Evolutionary conservation across 305 asterid genomes (phyloP), one percentile per base, ranked within the genome.

Genomic region (Rubia peregrina): DNA sequence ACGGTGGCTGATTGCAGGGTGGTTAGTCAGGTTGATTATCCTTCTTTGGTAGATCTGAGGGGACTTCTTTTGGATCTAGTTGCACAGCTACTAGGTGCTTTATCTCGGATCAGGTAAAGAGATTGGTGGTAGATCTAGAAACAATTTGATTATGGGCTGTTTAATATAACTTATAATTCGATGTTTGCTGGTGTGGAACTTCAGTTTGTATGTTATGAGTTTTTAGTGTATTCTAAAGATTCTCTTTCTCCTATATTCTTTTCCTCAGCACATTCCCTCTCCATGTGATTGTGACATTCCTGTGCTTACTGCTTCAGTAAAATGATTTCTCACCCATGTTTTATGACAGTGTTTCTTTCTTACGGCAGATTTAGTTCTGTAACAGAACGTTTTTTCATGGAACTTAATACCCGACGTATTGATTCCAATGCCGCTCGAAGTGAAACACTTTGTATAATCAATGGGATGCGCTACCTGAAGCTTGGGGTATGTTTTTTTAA

Each of bases 331-430:
- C 30, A 44, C 48, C 44, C 46, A 21, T 10, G 16, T 38, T 49
- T 75, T 70, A 68, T 61, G 68, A 74, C 41, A 59, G 71, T 56
- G 74, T 48, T 33, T 41, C 74, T 75, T 83, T 78, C 69, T 64
- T 75, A 80, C 71, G 64, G 84, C 87, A 95, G 99, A 83, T 95
- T 95, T 83, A 91, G 98, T 74, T 95, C 99, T 65, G 98, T 91
- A 79, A 95, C 98, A n/a, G 99, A 95, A 79, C 97, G 98, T 79
- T 95, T 95, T 84, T 95, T 91, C 94, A 87, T 87, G 98, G 99
- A 95, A 83, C 90, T 95, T 77, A 95, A 90, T 85, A 85, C 96
- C 71, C 99, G 98, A 65, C 92, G 98, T 51, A 90, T 91, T 72
- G 99, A 91, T 83, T 87, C 95, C 44, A 95, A 87, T 77, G 86